Percentiles rank a stretch among this genome's conserved stretches.
Conservation (phyloP, 441 rosid genomes). For the Eruca vesicaria region DNA sequence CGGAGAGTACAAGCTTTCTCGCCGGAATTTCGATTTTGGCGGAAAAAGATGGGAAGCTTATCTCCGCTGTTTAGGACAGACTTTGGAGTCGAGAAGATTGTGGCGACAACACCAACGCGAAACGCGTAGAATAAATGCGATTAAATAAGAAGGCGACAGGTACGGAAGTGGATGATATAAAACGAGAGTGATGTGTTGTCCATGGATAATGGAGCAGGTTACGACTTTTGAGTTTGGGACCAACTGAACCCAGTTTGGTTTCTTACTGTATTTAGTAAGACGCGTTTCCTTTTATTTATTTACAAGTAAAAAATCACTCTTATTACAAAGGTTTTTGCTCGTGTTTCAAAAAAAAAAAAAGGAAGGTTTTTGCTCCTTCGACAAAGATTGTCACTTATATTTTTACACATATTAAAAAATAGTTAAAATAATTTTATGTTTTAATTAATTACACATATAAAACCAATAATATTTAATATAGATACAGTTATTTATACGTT, state of each 20-base stretch:
- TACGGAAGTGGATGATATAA: slow-evolving; percentile 23
- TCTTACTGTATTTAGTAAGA: no score
- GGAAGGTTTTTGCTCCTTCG: no score
- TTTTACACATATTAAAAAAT: no score
- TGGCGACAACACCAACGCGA: slow-evolving; percentile 25
- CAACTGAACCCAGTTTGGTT: slow-evolving; percentile 6
- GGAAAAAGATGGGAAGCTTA: not conserved
- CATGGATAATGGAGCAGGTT: slow-evolving; percentile 38
- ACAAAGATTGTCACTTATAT: no score
- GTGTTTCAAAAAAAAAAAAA: no score
- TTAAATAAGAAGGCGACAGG: slow-evolving; percentile 30
- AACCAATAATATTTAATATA: no score
- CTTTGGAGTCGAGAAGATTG: slow-evolving; percentile 2
- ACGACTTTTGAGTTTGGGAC: slow-evolving; percentile 18
- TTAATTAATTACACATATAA: no score
- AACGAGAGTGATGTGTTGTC: not conserved
- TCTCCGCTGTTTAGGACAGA: slow-evolving; percentile 21
- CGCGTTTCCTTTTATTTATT: slow-evolving; percentile 30
- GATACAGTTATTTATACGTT: no score
- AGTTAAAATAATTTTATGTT: no score
- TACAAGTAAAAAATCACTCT: no score
- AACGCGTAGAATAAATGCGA: slow-evolving; percentile 38
- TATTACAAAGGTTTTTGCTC: no score
- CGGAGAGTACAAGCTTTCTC: slow-evolving; percentile 4
- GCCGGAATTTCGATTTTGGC: not conserved